phyloP scores from a whole-genome alignment of 305 asterid genomes.

The Fraxinus latifolia region DNA sequence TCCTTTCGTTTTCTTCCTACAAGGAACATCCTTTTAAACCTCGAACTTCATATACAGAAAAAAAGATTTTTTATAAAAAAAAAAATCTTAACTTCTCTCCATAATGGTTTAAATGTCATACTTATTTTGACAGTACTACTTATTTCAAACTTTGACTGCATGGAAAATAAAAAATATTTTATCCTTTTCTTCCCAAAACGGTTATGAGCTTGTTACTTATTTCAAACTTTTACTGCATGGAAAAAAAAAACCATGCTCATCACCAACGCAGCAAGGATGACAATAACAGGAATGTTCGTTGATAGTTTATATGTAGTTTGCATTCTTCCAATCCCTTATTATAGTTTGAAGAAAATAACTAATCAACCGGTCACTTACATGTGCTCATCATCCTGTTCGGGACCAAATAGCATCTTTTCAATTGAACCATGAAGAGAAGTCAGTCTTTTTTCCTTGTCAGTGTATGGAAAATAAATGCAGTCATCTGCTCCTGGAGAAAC shows the following conservation, averaged over 20 bases:
- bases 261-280: not conserved
- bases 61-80: not conserved
- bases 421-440: constrained; percentile 69
- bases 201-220: not conserved
- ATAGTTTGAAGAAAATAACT: not conserved
- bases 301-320: not conserved
- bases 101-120: not conserved
- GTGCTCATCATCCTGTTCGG: constrained; percentile 77
- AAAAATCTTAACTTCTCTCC: not conserved
- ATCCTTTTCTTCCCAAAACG: not conserved
- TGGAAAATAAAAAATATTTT: not conserved
- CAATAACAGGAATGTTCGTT: not conserved
- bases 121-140: not conserved
- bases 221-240: not conserved
- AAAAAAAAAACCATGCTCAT: not conserved
- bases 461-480: constrained; percentile 72
- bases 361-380: constrained; percentile 46
- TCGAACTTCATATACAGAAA: not conserved
- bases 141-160: not conserved
- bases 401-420: constrained; percentile 69
- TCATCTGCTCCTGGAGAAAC: constrained; percentile 99
- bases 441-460: constrained; percentile 61
- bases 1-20: not conserved
- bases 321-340: not conserved
- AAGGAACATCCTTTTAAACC: not conserved